Percentiles rank a stretch among this genome's conserved stretches.
These are phyloP conservation scores for Magnolia changhungtana DNA, from an alignment of 164 flowering plant genomes.

Conservation along the genomic window DNA sequence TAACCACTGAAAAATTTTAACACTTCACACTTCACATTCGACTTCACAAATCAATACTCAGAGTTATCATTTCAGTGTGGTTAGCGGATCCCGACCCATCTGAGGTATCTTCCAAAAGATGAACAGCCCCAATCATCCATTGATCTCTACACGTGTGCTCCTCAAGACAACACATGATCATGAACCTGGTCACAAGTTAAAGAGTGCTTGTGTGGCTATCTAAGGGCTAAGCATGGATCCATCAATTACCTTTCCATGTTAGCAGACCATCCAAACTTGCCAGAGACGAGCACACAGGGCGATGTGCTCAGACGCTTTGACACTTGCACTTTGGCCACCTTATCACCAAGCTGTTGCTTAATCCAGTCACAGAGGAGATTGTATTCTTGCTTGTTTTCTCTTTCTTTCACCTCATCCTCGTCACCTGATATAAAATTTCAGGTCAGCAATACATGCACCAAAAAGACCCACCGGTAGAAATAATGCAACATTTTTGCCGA, in stretches of 20 bases:
- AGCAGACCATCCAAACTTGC: slow-evolving; percentile 99
- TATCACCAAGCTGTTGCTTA: slow-evolving; percentile 94
- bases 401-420: slow-evolving; percentile 88
- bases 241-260: slow-evolving; percentile 89
- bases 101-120: neutral
- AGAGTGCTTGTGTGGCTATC: neutral
- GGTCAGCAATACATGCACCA: neutral
- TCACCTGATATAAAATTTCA: slow-evolving; percentile 49
- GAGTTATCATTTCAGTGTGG: neutral
- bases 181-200: neutral
- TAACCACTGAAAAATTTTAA: too few species aligned
- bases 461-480: neutral
- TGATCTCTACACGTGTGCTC: neutral
- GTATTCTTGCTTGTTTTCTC: slow-evolving; percentile 77
- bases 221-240: neutral
- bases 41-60: neutral
- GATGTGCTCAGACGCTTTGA: slow-evolving; percentile 92
- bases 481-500: neutral
- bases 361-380: slow-evolving; percentile 93
- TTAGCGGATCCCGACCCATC: neutral
- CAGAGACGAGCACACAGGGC: slow-evolving; percentile 98
- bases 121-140: neutral
- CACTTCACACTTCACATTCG: too few species aligned
- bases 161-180: neutral
- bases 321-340: slow-evolving; percentile 93